Evolutionary conservation across 306 rosid genomes (phyloP), one percentile per base, ranked within the genome.

Genomic region (Adenanthera pavonina): DNA sequence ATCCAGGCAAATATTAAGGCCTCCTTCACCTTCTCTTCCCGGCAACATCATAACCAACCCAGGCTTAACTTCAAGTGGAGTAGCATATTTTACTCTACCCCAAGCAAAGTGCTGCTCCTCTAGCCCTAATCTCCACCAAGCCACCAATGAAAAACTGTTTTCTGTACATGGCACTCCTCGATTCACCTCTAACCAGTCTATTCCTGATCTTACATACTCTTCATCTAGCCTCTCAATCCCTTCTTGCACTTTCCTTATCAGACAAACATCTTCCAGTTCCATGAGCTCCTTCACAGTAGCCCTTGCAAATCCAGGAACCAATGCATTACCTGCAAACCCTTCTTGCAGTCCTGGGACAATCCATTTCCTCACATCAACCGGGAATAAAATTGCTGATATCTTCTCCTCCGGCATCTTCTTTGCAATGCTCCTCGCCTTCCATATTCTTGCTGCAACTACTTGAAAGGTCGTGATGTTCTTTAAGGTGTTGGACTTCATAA

Each of bases 111-210:
- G 4, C 11, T 80, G 83, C 33, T 80, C 88, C 83, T 84, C 89
- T 19, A 91, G 17, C 51, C 91, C 87, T 13, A 89, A 34, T 69
- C 82, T 86, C 89, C 83, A 87, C 92, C 94, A 85, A 72, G 91
- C 80, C 68, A 89, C 90, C 72, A 91, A 68, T 15, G 90, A 91
- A 78, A 91, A 91, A 83, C 91, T 74, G 44, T 84, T 82, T 67
- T 89, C 90, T 41, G 30, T 59, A 34, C 89, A 80, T 43, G 94
- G 94, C 48, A 89, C 90, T 5, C 94, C 94, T 46, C 48, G 76
- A 8, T 85, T 80, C 72, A 82, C 79, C 77, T 87, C 94, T 19
- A 91, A 87, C 94, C 94, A 91, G 77, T 87, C 90, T 30, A 89
- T 71, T 12, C 88, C 88, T 3, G 94, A 89, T 65, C 85, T 80